Evolutionary conservation across 1,284 basidiomycete genomes (phyloP), one percentile per base, ranked within the genome.

Genomic region (Trametes pubescens): DNA sequence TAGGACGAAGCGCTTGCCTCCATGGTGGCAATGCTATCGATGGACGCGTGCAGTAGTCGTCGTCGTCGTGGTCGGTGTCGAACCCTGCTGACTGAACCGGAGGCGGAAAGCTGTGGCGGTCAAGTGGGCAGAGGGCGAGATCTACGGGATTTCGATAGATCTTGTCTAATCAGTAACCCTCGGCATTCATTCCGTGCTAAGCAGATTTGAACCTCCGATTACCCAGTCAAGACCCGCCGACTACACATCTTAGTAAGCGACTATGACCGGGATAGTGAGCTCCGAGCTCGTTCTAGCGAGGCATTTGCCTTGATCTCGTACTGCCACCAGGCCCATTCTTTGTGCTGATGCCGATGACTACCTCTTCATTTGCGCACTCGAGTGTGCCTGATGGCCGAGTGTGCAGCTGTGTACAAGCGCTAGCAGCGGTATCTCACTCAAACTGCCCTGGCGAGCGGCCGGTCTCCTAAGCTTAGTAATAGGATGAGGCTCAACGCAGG

Each of bases 121-220:
- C 61, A 64, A 73, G 73, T 79, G 80, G 80, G 79, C 80, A 79
- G 69, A 81, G 79, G 80, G 79, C 72, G 66, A 73, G 72, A 73
- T 73, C 68, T 65, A 62, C 46, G 38, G 57, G 60, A 64, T 61
- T 47, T 66, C 62, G 68, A 32, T 32, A 32, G 29, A 71, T 71
- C 66, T 69, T 59, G 65, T 67, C 66, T 65, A 63, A 68, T 66
- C 60, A 53, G 40, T 40, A 22, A 35, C 22, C 34, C 26, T 61
- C 64, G 61, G 61, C 64, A 59, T 52, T 57, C 49, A 53, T 13
- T 32, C 53, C 34, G 18, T n/a, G 21, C 21, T 57, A 64, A 21
- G 38, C 26, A 24, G 18, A 11, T 68, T 68, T 13, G 60, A 62
- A 7, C 67, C 67, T 62, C 67, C 62, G 67, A 64, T 57, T 58